Evolutionary conservation across 140 eudicot genomes (phyloP).

Genomic region (Bidens hawaiensis): DNA sequence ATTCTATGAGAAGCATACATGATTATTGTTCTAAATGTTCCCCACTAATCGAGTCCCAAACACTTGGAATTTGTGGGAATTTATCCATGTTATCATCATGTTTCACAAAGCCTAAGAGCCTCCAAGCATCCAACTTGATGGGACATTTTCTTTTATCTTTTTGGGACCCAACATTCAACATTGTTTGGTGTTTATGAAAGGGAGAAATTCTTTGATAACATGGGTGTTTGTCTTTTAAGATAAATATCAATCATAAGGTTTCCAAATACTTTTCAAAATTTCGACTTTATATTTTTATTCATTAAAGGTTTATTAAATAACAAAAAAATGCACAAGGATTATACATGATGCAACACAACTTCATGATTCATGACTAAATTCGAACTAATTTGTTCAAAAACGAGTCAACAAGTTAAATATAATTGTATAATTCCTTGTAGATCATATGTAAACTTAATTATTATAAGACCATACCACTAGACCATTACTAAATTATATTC

Average conservation of each 20-base stretch:
- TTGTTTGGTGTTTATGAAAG: constrained; percentile 38
- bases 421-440: too few species aligned
- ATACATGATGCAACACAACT: too few species aligned
- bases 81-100: constrained; percentile 34
- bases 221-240: constrained; percentile 35
- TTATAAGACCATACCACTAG: too few species aligned
- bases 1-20: constrained; percentile 18
- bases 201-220: constrained; percentile 33
- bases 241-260: constrained; percentile 23
- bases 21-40: constrained; percentile 35
- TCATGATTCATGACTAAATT: neutral
- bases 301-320: neutral
- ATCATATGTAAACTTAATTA: too few species aligned
- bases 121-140: constrained; percentile 32
- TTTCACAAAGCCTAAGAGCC: constrained; percentile 33
- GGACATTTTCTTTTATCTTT: constrained; percentile 27
- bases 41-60: constrained; percentile 28
- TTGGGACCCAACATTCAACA: constrained; percentile 32
- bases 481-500: too few species aligned
- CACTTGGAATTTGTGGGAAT: constrained; percentile 38
- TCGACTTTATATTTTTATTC: neutral
- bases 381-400: too few species aligned
- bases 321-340: neutral
- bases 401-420: too few species aligned
- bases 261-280: constrained; percentile 6